Base-by-base conservation (phyloP, 148 eudicot species). In the Agrostemma githago region DNA sequence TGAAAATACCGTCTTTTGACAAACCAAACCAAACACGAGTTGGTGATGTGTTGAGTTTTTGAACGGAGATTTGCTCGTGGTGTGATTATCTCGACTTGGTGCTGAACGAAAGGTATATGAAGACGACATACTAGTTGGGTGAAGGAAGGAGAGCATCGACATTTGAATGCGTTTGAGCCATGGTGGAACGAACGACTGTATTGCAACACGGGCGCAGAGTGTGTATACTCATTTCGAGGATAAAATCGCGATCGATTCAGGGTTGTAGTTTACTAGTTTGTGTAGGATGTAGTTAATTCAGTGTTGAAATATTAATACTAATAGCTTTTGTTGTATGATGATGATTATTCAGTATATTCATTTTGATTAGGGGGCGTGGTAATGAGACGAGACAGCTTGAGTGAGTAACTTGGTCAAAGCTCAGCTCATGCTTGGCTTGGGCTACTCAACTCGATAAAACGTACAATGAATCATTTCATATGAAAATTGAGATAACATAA, bases 271-370 rank as follows among this genome's bases (percentile, higher is more conserved):
- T 42, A 7, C 72, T 78, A 78, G 77, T 59, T 58, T 42, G 12
- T 78, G 76, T 78, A 78, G 80, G 67, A 72, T 80, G 72, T 76
- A 64, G 67, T 76, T 76, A 65, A 77, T 71, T n/a, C n/a, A n/a
- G n/a, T n/a, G n/a, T n/a, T n/a, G n/a, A n/a, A n/a, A n/a, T n/a
- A n/a, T n/a, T n/a, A n/a, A 80, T 74, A 26, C 34, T 26, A 69
- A 64, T 57, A 19, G 51, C 63, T 58, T 58, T 58, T 80, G 79
- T 80, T 80, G 76, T 72, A 75, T 46, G 4, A 71, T 46, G 4
- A 71, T 43, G 38, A 75, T 63, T 71, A 56, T 65, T 58, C 76
- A 58, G 76, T 75, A 40, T 46, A 26, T 26, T 26, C 34, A 26
- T 26, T 26, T 26, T 26, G 34, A 26, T 1, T 26, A 26, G 34